Conservation (phyloP, 768 basidiomycete genomes). For the Termitomyces sp. region DNA sequence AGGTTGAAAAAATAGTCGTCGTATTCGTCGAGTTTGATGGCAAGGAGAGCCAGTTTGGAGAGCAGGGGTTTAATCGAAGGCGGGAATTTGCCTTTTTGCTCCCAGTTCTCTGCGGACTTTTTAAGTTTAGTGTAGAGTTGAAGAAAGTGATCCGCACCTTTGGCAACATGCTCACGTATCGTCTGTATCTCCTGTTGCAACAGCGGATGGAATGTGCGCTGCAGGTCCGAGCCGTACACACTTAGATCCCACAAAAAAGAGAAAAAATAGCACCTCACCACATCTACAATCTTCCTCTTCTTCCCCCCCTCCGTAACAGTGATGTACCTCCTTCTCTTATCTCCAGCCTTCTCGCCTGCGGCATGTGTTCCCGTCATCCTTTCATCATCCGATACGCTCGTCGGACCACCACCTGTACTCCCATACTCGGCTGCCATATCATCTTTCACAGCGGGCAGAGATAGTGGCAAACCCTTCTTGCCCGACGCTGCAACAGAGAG, state of each 20-base stretch:
- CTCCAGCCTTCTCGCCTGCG: constrained; percentile 16
- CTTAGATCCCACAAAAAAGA: too few relatives aligned
- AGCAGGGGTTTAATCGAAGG: constrained; percentile 69
- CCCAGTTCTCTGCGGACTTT: constrained; percentile 57
- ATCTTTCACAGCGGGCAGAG: background rate
- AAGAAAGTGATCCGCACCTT: constrained; percentile 34
- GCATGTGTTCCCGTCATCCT: background rate
- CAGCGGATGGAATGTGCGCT: constrained; percentile 69
- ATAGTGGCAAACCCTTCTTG: constrained; percentile 2
- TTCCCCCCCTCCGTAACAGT: constrained; percentile 56
- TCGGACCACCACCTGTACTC: background rate
- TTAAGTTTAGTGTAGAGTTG: background rate
- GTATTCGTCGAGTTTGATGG: constrained; percentile 82
- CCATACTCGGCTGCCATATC: background rate
- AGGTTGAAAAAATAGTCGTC: constrained; percentile 88
- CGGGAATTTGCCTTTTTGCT: constrained; percentile 87
- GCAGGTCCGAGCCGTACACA: too few relatives aligned
- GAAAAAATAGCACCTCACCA: constrained; percentile 37
- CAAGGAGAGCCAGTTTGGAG: constrained; percentile 64
- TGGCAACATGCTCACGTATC: constrained; percentile 54
- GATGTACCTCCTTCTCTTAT: constrained; percentile 51
- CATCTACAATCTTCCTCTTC: constrained; percentile 66
- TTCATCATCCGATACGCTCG: constrained; percentile 9
- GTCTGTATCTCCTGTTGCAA: constrained; percentile 57
- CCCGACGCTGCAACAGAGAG: background rate